Evolutionary conservation across 129 eudicot species (phyloP).

Genomic region (Arctium minus): DNA sequence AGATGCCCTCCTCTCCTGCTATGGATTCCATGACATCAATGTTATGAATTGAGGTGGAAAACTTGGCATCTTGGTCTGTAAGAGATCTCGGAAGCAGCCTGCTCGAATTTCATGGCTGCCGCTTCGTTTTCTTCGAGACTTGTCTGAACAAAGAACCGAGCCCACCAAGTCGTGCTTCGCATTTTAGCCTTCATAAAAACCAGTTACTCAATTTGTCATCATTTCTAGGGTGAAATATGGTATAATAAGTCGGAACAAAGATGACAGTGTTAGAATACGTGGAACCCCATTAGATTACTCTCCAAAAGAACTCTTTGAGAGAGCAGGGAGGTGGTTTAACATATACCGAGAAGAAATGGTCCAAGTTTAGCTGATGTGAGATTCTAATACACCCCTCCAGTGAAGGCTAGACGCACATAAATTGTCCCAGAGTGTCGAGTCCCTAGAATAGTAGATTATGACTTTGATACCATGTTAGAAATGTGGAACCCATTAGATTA

Average conservation of each 20-base stretch:
- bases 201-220: not conserved
- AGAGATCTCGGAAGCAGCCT: slow-evolving; percentile 30
- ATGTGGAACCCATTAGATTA: too few relatives aligned
- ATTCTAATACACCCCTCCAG: too few relatives aligned
- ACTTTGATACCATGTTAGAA: too few relatives aligned
- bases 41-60: slow-evolving; percentile 46
- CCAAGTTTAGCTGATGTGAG: too few relatives aligned
- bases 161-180: slow-evolving; percentile 59
- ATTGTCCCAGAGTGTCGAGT: too few relatives aligned
- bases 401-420: too few relatives aligned
- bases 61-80: slow-evolving; percentile 49
- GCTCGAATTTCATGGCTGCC: slow-evolving; percentile 44
- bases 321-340: too few relatives aligned
- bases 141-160: slow-evolving; percentile 46
- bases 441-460: too few relatives aligned
- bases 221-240: not conserved
- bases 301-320: too few relatives aligned
- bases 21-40: slow-evolving; percentile 8
- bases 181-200: slow-evolving; percentile 39
- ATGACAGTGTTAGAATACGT: too few relatives aligned
- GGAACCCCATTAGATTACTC: too few relatives aligned
- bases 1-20: not conserved
- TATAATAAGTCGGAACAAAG: not conserved
- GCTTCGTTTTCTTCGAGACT: slow-evolving; percentile 50
- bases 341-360: too few relatives aligned